Evolutionary conservation across 2,329 filamentous ascomycete species (phyloP).

Genomic region (Aspergillus spinulosporus): DNA sequence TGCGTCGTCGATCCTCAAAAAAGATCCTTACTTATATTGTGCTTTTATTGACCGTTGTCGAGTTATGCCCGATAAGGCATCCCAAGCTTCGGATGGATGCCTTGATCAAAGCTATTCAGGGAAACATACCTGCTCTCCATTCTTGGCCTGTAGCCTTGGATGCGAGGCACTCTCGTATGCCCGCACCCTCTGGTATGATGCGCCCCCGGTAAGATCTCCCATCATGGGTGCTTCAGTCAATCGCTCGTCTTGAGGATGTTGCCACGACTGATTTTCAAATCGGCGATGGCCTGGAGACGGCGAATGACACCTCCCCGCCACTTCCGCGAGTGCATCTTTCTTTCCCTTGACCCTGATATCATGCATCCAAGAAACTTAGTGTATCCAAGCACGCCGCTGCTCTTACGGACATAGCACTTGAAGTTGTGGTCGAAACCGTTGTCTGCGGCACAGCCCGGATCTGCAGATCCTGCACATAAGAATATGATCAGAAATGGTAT

Average conservation of each 20-base stretch:
- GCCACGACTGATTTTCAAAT: not conserved
- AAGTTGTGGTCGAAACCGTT: too few species aligned
- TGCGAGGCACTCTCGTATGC: not conserved
- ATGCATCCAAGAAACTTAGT: not conserved
- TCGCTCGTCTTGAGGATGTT: not conserved
- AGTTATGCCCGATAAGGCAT: not conserved
- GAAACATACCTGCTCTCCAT: conserved; percentile 1
- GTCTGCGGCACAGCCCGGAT: too few species aligned
- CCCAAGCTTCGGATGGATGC: not conserved
- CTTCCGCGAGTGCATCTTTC: not conserved
- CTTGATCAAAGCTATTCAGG: conserved; percentile 3
- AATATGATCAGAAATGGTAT: too few species aligned
- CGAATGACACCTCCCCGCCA: not conserved
- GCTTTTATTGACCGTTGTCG: not conserved
- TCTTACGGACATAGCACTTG: too few species aligned
- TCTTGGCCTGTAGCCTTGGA: conserved; percentile 6
- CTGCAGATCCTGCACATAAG: too few species aligned
- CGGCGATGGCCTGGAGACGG: not conserved
- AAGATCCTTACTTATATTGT: not conserved
- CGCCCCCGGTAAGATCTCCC: not conserved
- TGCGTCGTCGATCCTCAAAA: not conserved
- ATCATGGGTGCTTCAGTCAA: not conserved
- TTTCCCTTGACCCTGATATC: not conserved
- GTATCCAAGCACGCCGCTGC: not conserved
- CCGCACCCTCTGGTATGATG: not conserved